phyloP scores from a whole-genome alignment of 225 moss, liverwort and hornwort genomes.

The Straminergon stramineum region DNA sequence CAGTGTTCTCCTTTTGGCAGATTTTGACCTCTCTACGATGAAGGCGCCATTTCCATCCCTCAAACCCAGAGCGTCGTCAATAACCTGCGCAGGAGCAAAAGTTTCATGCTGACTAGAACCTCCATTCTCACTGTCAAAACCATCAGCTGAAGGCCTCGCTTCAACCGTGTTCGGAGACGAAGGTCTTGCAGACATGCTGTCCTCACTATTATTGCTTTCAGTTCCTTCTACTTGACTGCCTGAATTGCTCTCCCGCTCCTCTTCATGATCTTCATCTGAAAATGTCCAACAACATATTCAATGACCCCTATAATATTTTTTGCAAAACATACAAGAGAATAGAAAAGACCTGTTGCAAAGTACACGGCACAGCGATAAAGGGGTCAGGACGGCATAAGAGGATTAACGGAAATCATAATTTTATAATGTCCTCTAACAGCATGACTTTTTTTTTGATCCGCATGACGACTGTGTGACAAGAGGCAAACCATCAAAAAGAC shows the following conservation, averaged over 20 bases:
- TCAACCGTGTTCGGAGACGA: conserved; percentile 91
- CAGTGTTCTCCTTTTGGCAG: conserved; percentile 67
- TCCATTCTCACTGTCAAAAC: conserved; percentile 57
- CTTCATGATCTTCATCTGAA: conserved; percentile 42
- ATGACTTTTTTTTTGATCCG: not conserved
- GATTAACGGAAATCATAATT: not conserved
- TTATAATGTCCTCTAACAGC: not conserved
- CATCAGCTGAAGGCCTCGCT: conserved; percentile 93
- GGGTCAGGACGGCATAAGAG: not conserved
- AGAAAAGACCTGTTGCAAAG: not conserved
- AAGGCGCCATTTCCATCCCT: conserved; percentile 96
- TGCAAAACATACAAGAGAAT: not conserved
- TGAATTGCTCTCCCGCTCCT: conserved; percentile 63
- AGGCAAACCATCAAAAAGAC: not conserved
- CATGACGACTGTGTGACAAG: not conserved
- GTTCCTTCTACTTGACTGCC: conserved; percentile 70
- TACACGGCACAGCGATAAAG: not conserved
- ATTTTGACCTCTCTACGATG: conserved; percentile 88
- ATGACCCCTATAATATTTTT: not conserved
- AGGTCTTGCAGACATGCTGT: conserved; percentile 85
- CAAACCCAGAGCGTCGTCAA: conserved; percentile 74
- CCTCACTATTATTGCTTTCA: conserved; percentile 64
- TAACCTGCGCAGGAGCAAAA: conserved; percentile 61
- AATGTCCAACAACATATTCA: conserved; percentile 3
- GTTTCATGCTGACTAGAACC: conserved; percentile 48